A percentile compares a stretch with the other conserved stretches of the same genome.
Conservation (phyloP, 495 filamentous ascomycete species). For the Aspergillus taichungensis region DNA sequence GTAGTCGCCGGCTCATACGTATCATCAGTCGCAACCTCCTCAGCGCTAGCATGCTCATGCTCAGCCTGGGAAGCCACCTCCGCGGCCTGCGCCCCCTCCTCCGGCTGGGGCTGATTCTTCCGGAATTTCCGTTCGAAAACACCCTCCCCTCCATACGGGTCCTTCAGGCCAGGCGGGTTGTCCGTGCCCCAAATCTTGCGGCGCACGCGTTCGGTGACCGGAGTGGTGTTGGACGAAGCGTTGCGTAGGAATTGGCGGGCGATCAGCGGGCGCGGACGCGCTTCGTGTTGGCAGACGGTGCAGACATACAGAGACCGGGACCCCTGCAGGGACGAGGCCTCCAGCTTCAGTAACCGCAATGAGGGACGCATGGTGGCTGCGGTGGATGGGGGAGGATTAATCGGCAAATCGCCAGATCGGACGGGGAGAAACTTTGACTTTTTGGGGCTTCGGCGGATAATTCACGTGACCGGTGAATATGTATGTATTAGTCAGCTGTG, state of each 20-base stretch:
- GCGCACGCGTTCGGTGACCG: conserved; percentile 42
- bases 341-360: conserved; percentile 29
- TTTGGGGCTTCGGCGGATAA: too few relatives aligned
- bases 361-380: conserved; percentile 33
- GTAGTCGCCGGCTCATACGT: conserved; percentile 49
- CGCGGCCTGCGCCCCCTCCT: conserved; percentile 5
- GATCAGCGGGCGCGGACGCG: conserved; percentile 31
- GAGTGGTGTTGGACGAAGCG: conserved; percentile 27
- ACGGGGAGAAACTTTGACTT: too few relatives aligned
- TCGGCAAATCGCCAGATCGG: conserved; percentile 1
- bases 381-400: conserved; percentile 3
- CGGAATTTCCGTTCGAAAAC: conserved; percentile 20
- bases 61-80: not conserved
- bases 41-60: conserved; percentile 1
- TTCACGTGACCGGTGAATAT: conserved; percentile 15
- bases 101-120: conserved; percentile 11
- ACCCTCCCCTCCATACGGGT: conserved; percentile 42
- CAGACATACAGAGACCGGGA: conserved; percentile 29
- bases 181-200: conserved; percentile 49
- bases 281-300: conserved; percentile 34
- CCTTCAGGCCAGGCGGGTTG: conserved; percentile 42
- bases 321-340: conserved; percentile 20
- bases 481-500: too few relatives aligned
- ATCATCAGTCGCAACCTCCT: conserved; percentile 7
- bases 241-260: conserved; percentile 35